Base-by-base conservation (phyloP, 2,329 filamentous ascomycete species). In the Periconia sp. region DNA sequence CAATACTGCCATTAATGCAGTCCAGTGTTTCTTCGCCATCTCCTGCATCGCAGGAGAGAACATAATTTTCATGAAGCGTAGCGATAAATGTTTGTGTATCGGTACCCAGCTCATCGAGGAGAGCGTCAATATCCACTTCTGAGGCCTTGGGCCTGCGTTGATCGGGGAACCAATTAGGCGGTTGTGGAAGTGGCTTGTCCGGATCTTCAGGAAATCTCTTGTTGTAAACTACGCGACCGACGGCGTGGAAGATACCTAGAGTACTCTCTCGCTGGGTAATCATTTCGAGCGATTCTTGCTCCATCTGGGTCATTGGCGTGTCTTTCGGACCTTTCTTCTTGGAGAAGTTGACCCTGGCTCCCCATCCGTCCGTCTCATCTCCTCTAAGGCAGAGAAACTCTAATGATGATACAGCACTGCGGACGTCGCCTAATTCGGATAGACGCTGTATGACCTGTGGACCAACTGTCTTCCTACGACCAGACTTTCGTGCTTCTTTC, bases 211-310 rank as follows among this genome's bases (percentile, higher is more conserved):
- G 65, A 19, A 87, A 80, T 32, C 94, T 82, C 67, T 96, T 99
- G 74, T 99, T 99, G 74, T 97, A 95, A 1, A 97, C 86, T 2
- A 99, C 89, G 65, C 94, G 96, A 3, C 92, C 94, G 10, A 97
- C 88, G 0, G 94, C 91, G 67, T 99, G 94, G 63, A 99, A 99
- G 36, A 99, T 90, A 1, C 92, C 94, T 3, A 99, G 76, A 50
- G 87, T 96, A 12, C 88, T 86, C 72, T 97, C 94, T 42, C 94
- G 83, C 61, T 92, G 89, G 1, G 88, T 90, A 16, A 97, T 82
- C 46, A 94, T 75, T 61, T 90, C 84, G 8, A 97, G 71, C 4
- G 85, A 92, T 50, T 95, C 87, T 45, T 82, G 77, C 67, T 97
- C 94, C 61, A 87, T 85, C 48, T 81, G 80, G 0, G 91, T 96